Evolutionary conservation across 129 eudicot species (phyloP).

Genomic region (Lonicera japonica): DNA sequence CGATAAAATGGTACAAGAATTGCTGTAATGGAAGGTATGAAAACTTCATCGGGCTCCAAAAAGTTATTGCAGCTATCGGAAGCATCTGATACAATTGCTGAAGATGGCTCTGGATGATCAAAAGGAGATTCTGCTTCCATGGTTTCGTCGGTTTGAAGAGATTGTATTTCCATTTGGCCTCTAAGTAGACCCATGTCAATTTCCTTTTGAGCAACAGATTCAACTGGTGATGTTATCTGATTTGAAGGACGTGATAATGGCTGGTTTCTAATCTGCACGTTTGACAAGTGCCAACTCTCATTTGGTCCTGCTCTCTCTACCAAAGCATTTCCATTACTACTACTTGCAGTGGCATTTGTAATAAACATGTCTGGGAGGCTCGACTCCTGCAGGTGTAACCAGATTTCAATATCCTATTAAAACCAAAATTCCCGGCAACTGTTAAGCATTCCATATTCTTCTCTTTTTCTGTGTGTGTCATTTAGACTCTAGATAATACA

Average conservation of each 20-base stretch:
- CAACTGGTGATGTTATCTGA: slow-evolving; percentile 22
- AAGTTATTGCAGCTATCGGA: slow-evolving; percentile 27
- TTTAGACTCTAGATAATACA: too few relatives aligned
- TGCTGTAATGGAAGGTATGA: slow-evolving; percentile 49
- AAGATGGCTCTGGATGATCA: slow-evolving; percentile 18
- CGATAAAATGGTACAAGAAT: slow-evolving; percentile 45
- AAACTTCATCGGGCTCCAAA: slow-evolving; percentile 47
- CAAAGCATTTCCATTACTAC: slow-evolving; percentile 36
- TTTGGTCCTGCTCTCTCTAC: slow-evolving; percentile 18
- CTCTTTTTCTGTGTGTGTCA: too few relatives aligned
- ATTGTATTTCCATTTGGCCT: slow-evolving; percentile 36
- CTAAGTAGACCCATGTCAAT: slow-evolving; percentile 47
- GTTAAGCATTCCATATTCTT: too few relatives aligned
- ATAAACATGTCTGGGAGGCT: slow-evolving; percentile 80
- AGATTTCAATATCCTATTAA: slow-evolving; percentile 12
- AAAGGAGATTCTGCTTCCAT: slow-evolving; percentile 49
- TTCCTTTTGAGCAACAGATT: slow-evolving; percentile 34
- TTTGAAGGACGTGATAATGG: slow-evolving; percentile 22
- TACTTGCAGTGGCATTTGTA: slow-evolving; percentile 64
- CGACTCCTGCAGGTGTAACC: slow-evolving; percentile 59
- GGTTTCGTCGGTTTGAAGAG: slow-evolving; percentile 35
- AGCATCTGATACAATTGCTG: slow-evolving; percentile 18
- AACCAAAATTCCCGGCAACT: slow-evolving; percentile 79
- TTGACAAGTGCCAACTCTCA: slow-evolving; percentile 42
- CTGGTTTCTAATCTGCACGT: slow-evolving; percentile 20